phyloP scores from a whole-genome alignment of 139 green algal genomes.

The Axilococcus clingmanii region DNA sequence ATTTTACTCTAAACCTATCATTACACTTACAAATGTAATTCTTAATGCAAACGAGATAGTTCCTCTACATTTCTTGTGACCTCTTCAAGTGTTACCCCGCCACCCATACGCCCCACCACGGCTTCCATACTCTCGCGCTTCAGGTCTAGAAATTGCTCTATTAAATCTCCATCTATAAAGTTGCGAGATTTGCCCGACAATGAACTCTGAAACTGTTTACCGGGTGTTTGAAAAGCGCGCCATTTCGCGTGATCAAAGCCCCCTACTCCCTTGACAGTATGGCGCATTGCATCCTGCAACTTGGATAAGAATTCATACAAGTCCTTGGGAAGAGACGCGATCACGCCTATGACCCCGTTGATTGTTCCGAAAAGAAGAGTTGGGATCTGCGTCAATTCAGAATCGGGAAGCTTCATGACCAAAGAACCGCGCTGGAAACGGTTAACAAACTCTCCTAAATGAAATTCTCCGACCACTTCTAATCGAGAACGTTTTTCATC shows the following conservation, averaged over 20 bases:
- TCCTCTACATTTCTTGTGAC: conserved; percentile 58
- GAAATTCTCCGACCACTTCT: conserved; percentile 68
- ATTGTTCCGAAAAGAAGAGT: conserved; percentile 85
- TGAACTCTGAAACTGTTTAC: conserved; percentile 8
- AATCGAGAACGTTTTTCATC: conserved; percentile 71
- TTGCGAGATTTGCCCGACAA: conserved; percentile 14
- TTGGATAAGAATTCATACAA: conserved; percentile 55
- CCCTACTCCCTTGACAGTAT: conserved; percentile 76
- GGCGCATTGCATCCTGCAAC: conserved; percentile 62
- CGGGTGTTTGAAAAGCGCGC: conserved; percentile 53
- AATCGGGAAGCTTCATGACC: conserved; percentile 92
- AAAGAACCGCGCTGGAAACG: conserved; percentile 75
- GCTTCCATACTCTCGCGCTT: conserved; percentile 2
- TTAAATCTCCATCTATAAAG: conserved; percentile 93
- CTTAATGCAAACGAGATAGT: conserved; percentile 55
- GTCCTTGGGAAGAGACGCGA: conserved; percentile 64
- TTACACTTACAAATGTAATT: too few relatives aligned
- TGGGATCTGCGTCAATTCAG: conserved; percentile 46
- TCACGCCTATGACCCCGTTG: conserved; percentile 80
- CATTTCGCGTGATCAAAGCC: conserved; percentile 75
- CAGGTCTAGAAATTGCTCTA: conserved; percentile 90
- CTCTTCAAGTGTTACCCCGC: conserved; percentile 6
- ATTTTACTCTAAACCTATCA: too few relatives aligned
- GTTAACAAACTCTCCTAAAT: conserved; percentile 93
- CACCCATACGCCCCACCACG: conserved; percentile 7